A percentile compares a stretch with the other conserved stretches of the same genome.
Evolutionary conservation across 2,329 filamentous ascomycete species (phyloP).

Genomic region (Diaporthe humulicola): DNA sequence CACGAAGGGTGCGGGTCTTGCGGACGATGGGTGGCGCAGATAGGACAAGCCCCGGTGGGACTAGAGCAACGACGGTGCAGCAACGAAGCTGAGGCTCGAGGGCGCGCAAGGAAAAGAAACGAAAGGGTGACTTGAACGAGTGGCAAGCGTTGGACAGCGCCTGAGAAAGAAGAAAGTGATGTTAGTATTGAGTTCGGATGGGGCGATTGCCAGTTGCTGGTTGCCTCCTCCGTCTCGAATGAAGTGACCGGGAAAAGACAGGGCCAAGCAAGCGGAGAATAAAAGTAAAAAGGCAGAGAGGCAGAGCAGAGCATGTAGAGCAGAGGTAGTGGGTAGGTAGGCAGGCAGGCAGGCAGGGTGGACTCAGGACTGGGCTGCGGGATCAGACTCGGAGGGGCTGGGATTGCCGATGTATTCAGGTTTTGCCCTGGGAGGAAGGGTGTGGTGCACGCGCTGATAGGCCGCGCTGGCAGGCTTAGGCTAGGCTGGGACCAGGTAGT

Average conservation of each 20-base stretch:
- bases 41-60: conserved; percentile 35
- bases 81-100: conserved; percentile 33
- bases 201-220: conserved; percentile 4
- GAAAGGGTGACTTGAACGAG: conserved; percentile 36
- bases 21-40: conserved; percentile 35
- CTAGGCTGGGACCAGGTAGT: conserved; percentile 27
- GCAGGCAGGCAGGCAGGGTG: background rate
- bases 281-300: conserved; percentile 28
- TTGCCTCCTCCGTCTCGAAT: conserved; percentile 21
- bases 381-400: conserved; percentile 30
- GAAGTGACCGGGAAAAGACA: conserved; percentile 29
- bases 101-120: conserved; percentile 24
- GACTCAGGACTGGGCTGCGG: conserved; percentile 19
- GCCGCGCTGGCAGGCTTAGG: conserved; percentile 26
- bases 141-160: conserved; percentile 39
- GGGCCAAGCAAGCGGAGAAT: conserved; percentile 23
- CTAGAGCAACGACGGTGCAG: conserved; percentile 35
- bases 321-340: background rate
- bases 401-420: conserved; percentile 31
- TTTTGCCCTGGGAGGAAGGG: conserved; percentile 27
- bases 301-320: conserved; percentile 20
- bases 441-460: conserved; percentile 33
- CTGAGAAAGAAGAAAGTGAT: conserved; percentile 34
- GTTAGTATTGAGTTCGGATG: conserved; percentile 34
- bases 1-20: conserved; percentile 28